Evolutionary conservation across 768 basidiomycete species (phyloP), one percentile per base, ranked within the genome.

Genomic region (Suillus placidus): DNA sequence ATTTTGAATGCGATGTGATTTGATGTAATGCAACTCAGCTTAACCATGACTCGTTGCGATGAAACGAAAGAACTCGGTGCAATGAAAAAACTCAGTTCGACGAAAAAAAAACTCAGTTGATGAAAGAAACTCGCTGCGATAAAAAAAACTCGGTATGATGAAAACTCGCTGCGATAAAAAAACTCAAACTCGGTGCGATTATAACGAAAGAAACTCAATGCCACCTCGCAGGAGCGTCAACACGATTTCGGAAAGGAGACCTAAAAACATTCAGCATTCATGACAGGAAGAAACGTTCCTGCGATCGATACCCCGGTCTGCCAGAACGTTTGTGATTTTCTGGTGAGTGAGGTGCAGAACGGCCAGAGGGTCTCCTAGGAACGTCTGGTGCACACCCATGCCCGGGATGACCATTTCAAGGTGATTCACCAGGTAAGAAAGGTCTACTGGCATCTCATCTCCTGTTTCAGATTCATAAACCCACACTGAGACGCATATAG

Each of bases 171-270:
- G n/a, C n/a, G n/a, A n/a, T n/a, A n/a, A n/a, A n/a, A n/a, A n/a
- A n/a, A n/a, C n/a, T n/a, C n/a, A n/a, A n/a, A n/a, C n/a, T n/a
- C n/a, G n/a, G n/a, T n/a, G n/a, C n/a, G n/a, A n/a, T n/a, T n/a
- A n/a, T n/a, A n/a, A n/a, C n/a, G n/a, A n/a, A n/a, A n/a, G n/a
- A n/a, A n/a, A n/a, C n/a, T n/a, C n/a, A n/a, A n/a, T 80, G 3
- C 84, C 82, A 16, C 74, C 78, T 37, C 84, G 75, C n/a, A 88
- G 78, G 0, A 82, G 69, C 20, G 81, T 68, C 56, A 88, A 73
- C 8, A 83, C 76, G 8, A 74, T 80, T 34, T 79, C 71, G 67
- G 80, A 85, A 23, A 89, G 77, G 65, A 83, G 79, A 6, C 85
- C 87, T 87, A 7, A 38, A 35, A 40, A 34, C 38, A n/a, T 18